phyloP scores from a whole-genome alignment of 2,329 filamentous ascomycete species.

The Penicillium capsulatum region DNA sequence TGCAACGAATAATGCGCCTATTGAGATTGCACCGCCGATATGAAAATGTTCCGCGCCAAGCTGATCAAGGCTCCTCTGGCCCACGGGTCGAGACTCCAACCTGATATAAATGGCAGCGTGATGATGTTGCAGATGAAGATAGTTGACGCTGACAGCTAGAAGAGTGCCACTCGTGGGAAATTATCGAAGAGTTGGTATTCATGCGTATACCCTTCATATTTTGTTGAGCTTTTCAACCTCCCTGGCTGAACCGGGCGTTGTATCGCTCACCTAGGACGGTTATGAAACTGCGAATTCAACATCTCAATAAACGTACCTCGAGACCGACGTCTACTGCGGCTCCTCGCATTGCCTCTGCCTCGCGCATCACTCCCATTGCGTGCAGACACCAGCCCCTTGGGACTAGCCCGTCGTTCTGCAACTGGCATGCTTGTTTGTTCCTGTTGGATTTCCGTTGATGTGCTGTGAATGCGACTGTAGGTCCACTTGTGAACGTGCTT shows the following conservation, averaged over 20 bases:
- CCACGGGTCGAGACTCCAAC: too few species aligned
- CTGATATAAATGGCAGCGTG: too few species aligned
- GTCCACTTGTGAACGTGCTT: slow-evolving; percentile 21
- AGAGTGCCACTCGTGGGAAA: too few species aligned
- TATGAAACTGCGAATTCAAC: slow-evolving; percentile 8
- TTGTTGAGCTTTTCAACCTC: too few species aligned
- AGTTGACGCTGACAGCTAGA: too few species aligned
- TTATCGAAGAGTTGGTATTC: too few species aligned
- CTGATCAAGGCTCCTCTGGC: too few species aligned
- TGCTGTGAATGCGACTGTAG: slow-evolving; percentile 21
- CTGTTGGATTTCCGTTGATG: slow-evolving; percentile 10
- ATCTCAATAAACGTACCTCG: slow-evolving; percentile 23
- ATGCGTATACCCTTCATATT: too few species aligned
- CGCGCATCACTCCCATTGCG: slow-evolving; percentile 17
- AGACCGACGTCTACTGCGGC: slow-evolving; percentile 22
- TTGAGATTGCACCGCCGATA: neutral
- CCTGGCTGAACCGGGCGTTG: slow-evolving; percentile 28
- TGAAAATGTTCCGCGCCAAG: too few species aligned
- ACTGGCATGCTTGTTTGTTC: slow-evolving; percentile 2
- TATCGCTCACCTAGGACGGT: slow-evolving; percentile 29
- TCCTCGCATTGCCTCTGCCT: slow-evolving; percentile 10
- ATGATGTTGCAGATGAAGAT: too few species aligned
- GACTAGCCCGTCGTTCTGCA: slow-evolving; percentile 26
- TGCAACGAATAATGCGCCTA: too few species aligned
- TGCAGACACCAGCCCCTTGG: slow-evolving; percentile 28